Evolutionary conservation across 352 stramenopile species (phyloP).

Genomic region (Peronospora belbahrii): DNA sequence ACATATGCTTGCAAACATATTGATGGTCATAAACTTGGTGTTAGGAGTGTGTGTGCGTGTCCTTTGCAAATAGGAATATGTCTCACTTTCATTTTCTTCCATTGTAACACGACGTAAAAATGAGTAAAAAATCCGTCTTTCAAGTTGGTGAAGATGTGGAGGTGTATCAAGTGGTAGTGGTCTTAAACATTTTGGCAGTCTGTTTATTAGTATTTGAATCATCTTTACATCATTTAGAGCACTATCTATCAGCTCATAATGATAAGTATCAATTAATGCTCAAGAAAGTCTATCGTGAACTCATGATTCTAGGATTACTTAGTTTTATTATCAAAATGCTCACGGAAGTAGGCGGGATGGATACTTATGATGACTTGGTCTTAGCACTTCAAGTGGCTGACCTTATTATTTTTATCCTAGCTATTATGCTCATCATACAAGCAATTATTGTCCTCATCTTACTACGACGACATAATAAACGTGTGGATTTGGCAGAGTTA

Average conservation of each 20-base stretch:
- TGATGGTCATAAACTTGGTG: no score
- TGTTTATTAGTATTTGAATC: constrained; percentile 38
- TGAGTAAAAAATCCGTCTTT: constrained; percentile 37
- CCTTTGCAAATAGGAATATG: no score
- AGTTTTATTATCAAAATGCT: constrained; percentile 42
- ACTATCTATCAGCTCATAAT: constrained; percentile 14
- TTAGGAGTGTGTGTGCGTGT: no score
- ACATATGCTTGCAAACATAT: no score
- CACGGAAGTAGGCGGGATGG: constrained; percentile 26
- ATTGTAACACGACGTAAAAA: constrained; percentile 1
- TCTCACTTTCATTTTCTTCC: constrained; percentile 4
- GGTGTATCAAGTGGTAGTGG: constrained; percentile 31
- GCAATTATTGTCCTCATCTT: constrained; percentile 32
- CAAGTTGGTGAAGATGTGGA: constrained; percentile 45
- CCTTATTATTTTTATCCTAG: constrained; percentile 47
- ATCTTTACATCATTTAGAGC: constrained; percentile 25
- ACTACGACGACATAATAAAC: constrained; percentile 29
- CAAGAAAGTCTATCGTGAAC: constrained; percentile 46
- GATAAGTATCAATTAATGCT: constrained; percentile 60
- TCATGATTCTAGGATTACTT: constrained; percentile 56
- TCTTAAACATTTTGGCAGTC: constrained; percentile 35
- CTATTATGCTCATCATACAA: constrained; percentile 39
- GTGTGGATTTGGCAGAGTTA: constrained; percentile 33
- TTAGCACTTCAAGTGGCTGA: constrained; percentile 44
- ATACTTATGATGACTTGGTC: constrained; percentile 24